Percentiles rank a stretch among this genome's conserved stretches.
Evolutionary conservation across 306 rosid genomes (phyloP).

Genomic region (Casuarina glauca): DNA sequence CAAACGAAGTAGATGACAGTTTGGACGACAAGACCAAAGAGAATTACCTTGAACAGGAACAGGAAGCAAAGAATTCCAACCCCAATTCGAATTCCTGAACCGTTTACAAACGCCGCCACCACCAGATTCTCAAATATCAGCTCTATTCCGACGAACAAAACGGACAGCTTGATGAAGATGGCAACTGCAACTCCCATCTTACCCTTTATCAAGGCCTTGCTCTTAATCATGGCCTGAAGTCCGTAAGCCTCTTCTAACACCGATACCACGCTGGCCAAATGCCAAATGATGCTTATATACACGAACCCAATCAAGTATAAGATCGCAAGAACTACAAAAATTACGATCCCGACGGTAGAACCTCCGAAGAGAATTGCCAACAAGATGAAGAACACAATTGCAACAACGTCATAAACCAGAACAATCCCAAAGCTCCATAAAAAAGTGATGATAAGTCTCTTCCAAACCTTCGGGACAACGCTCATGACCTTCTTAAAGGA

Average conservation of each 20-base stretch:
- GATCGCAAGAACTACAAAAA: background rate
- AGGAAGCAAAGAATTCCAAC: conserved; percentile 15
- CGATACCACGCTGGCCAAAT: conserved; percentile 26
- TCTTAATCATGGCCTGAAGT: conserved; percentile 27
- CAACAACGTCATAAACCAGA: background rate
- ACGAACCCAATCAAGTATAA: conserved; percentile 9
- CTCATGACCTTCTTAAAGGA: background rate
- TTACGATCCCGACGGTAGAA: background rate
- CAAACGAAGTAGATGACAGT: conserved; percentile 31
- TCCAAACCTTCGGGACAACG: background rate
- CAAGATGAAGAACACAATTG: background rate
- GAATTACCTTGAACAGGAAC: conserved; percentile 19
- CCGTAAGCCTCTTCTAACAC: conserved; percentile 30
- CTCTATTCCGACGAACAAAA: background rate
- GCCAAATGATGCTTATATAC: conserved; percentile 27
- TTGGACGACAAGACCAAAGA: conserved; percentile 26
- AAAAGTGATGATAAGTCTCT: background rate
- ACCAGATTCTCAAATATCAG: conserved; percentile 3
- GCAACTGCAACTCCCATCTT: conserved; percentile 19
- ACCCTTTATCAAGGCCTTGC: conserved; percentile 26
- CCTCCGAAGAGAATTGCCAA: background rate
- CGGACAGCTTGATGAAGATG: background rate
- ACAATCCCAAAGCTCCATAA: background rate
- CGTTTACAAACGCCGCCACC: background rate
- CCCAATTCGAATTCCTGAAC: background rate